A percentile compares a stretch with the other conserved stretches of the same genome.
These are phyloP conservation scores for Chaetomium globosum DNA, from an alignment of 2,329 filamentous ascomycete genomes.

Conservation along the genomic window DNA sequence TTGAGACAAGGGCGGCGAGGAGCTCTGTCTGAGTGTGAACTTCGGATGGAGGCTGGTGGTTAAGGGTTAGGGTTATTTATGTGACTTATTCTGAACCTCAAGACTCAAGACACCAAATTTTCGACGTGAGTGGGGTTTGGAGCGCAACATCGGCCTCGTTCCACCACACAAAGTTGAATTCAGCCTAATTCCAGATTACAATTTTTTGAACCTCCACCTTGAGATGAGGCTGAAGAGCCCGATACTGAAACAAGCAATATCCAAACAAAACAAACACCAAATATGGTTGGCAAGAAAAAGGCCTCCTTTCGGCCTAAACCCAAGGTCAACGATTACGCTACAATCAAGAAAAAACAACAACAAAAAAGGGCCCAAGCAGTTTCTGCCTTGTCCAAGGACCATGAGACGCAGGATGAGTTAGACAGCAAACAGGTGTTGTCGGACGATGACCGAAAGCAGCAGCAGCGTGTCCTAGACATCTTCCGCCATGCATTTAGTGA, in stretches of 20 bases:
- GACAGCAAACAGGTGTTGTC: slow-evolving; percentile 13
- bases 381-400: background rate
- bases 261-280: slow-evolving; percentile 12
- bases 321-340: slow-evolving; percentile 3
- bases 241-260: slow-evolving; percentile 24
- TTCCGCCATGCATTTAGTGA: slow-evolving; percentile 67
- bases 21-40: background rate
- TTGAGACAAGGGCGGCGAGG: background rate
- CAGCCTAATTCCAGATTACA: slow-evolving; percentile 26
- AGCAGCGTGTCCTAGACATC: slow-evolving; percentile 61
- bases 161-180: slow-evolving; percentile 23
- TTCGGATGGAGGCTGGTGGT: background rate
- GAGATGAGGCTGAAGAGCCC: slow-evolving; percentile 23
- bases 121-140: slow-evolving; percentile 8
- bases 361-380: background rate
- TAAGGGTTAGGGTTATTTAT: slow-evolving; percentile 27
- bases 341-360: slow-evolving; percentile 4
- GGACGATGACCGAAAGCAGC: slow-evolving; percentile 27
- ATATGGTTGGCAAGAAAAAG: slow-evolving; percentile 20
- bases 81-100: background rate
- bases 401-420: background rate
- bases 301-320: slow-evolving; percentile 1
- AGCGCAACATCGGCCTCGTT: slow-evolving; percentile 10
- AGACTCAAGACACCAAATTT: slow-evolving; percentile 12
- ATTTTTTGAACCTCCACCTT: slow-evolving; percentile 14